These are phyloP conservation scores for Hylodesmum podocarpum DNA, from an alignment of 306 rosid species.

Conservation along the genomic window DNA sequence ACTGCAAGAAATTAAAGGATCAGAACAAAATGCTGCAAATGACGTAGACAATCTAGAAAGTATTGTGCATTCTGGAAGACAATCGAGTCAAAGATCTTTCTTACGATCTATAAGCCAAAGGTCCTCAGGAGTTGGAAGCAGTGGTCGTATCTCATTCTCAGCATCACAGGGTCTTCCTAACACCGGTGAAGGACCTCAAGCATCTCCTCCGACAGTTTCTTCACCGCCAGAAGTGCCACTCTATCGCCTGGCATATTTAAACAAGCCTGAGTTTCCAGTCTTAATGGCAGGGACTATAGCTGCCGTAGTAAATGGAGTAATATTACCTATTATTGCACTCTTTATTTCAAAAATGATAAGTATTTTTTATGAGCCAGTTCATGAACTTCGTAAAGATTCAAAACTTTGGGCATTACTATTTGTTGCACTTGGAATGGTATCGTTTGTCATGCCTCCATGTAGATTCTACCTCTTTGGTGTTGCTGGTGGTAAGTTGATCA, in stretches of 20 bases:
- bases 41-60: conserved; percentile 42
- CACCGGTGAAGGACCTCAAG: conserved; percentile 28
- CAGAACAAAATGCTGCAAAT: conserved; percentile 28
- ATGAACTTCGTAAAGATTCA: conserved; percentile 66
- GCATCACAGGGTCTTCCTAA: conserved; percentile 20
- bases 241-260: conserved; percentile 62
- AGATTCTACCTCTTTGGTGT: conserved; percentile 54
- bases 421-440: conserved; percentile 41
- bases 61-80: conserved; percentile 43
- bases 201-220: conserved; percentile 22
- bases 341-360: conserved; percentile 53
- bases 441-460: conserved; percentile 40
- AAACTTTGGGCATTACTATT: conserved; percentile 68
- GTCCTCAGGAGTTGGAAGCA: conserved; percentile 52
- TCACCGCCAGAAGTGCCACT: conserved; percentile 59
- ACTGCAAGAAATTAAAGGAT: conserved; percentile 50
- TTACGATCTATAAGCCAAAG: conserved; percentile 51
- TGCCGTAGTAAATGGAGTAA: conserved; percentile 50
- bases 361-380: conserved; percentile 61
- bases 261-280: conserved; percentile 81
- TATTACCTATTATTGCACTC: conserved; percentile 64
- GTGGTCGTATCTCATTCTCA: conserved; percentile 38
- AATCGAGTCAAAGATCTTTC: conserved; percentile 42
- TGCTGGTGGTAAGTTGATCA: conserved; percentile 55
- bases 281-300: conserved; percentile 62